Percentiles rank a stretch among this genome's conserved stretches.
These are phyloP conservation scores for Schizothecium vesticola DNA, from an alignment of 495 filamentous ascomycete species.

Conservation along the genomic window DNA sequence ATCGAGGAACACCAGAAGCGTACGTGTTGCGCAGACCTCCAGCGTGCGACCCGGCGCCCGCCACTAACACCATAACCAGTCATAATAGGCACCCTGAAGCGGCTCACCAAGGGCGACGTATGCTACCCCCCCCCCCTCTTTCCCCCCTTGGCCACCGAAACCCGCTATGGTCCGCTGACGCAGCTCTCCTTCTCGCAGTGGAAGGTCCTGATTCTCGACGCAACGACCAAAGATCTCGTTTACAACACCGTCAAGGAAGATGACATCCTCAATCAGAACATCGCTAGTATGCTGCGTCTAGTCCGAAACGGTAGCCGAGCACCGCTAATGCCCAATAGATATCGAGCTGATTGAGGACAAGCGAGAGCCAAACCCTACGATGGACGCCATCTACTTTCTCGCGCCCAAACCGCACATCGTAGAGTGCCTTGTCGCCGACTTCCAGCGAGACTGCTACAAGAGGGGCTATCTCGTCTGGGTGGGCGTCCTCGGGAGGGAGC, in stretches of 20 bases:
- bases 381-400: conserved; percentile 92
- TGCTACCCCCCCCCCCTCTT: conserved; percentile 19
- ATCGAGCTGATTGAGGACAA: conserved; percentile 87
- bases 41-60: background rate
- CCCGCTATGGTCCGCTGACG: background rate
- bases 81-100: conserved; percentile 50
- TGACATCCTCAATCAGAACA: conserved; percentile 90
- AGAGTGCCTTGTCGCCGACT: conserved; percentile 87
- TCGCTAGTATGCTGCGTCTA: conserved; percentile 66
- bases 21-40: conserved; percentile 10
- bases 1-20: conserved; percentile 34
- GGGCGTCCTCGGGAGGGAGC: conserved; percentile 35
- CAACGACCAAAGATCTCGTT: conserved; percentile 69
- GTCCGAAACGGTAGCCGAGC: background rate
- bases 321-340: conserved; percentile 48
- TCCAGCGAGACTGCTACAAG: conserved; percentile 74
- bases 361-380: conserved; percentile 70
- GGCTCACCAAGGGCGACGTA: conserved; percentile 51
- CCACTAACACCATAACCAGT: conserved; percentile 9
- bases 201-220: conserved; percentile 91
- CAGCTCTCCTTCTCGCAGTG: conserved; percentile 51
- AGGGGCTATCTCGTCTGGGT: conserved; percentile 80
- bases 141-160: background rate
- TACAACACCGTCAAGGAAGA: conserved; percentile 87
- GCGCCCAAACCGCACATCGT: conserved; percentile 80